Base-by-base conservation (phyloP, 805 yeast genomes). In the Candida pseudofarinosa region DNA sequence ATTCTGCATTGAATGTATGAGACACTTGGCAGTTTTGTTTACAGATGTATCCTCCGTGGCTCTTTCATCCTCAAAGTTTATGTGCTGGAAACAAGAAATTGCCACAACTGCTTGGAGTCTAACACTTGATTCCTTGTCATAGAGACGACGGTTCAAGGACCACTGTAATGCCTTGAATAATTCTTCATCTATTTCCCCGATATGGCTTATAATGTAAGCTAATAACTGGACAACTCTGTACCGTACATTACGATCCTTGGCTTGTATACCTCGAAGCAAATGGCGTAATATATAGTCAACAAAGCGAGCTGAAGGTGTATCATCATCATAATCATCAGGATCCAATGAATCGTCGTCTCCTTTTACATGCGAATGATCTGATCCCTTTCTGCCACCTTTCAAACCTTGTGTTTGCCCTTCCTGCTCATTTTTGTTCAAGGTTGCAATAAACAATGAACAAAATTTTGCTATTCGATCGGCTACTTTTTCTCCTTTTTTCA, bases 71-170 rank as follows among this genome's bases (percentile, higher is more conserved):
- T 59, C 67, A 18, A 56, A 53, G 43, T 58, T 55, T 39, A 58
- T 55, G 39, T 63, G 67, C 60, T 90, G 97, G 51, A 91, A 82
- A 44, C 89, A 71, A 0, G 96, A 79, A 33, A 89, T 63, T 12
- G 95, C 85, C 30, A 84, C 76, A 0, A 87, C 81, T 0, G 97
- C 95, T 61, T 87, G 93, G n/a, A 83, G 73, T 52, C 99, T 72
- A 2, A 93, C 87, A 6, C 69, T 65, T 4, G 88, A 70, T 53
- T 91, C 98, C 54, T 80, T 85, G 54, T 86, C 95, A 50, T 74
- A 75, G 1, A 87, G 58, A 46, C 97, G 72, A 38, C 76, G 76
- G 28, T 76, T 71, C 38, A 90, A 67, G 12, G 81, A 76, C 56
- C 77, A 75, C 48, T 79, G 71, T 38, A 93, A 62, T 1, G 78